Evolutionary conservation across 257 asterid genomes (phyloP).

Genomic region (Petunia secreta): DNA sequence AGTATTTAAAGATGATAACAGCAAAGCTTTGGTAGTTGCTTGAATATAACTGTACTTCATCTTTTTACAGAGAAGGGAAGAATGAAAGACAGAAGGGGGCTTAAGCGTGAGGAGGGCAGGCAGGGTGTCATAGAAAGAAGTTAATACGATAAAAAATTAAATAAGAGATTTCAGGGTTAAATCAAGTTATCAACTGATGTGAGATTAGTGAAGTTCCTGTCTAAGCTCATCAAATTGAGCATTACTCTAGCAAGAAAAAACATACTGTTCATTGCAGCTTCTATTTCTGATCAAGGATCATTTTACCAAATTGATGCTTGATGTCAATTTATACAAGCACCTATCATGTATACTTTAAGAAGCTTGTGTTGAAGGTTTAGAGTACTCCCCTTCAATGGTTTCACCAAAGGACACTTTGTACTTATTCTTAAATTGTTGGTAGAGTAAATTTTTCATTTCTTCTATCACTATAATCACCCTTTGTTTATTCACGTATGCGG

Average conservation of each 20-base stretch:
- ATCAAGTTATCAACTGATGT: neutral
- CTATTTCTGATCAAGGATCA: neutral
- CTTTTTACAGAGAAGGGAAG: neutral
- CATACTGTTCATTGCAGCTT: neutral
- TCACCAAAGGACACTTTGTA: neutral
- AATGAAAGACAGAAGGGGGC: neutral
- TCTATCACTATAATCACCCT: neutral
- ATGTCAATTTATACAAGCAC: neutral
- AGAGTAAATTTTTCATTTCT: constrained; percentile 11
- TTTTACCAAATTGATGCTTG: neutral
- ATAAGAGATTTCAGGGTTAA: neutral
- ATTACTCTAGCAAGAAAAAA: neutral
- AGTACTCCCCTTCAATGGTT: neutral
- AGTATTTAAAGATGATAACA: neutral
- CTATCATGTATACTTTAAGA: constrained; percentile 9
- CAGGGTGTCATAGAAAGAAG: neutral
- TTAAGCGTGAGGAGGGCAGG: neutral
- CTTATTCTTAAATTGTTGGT: neutral
- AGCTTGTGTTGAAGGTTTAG: neutral
- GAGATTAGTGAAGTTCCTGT: neutral
- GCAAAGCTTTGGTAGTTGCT: neutral
- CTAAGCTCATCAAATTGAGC: neutral
- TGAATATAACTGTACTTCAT: neutral
- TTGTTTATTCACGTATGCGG: neutral
- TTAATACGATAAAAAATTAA: neutral